A percentile compares a stretch with the other conserved stretches of the same genome.
These are phyloP conservation scores for Fusarium sp. DNA, from an alignment of 2,329 filamentous ascomycete genomes.

Conservation along the genomic window DNA sequence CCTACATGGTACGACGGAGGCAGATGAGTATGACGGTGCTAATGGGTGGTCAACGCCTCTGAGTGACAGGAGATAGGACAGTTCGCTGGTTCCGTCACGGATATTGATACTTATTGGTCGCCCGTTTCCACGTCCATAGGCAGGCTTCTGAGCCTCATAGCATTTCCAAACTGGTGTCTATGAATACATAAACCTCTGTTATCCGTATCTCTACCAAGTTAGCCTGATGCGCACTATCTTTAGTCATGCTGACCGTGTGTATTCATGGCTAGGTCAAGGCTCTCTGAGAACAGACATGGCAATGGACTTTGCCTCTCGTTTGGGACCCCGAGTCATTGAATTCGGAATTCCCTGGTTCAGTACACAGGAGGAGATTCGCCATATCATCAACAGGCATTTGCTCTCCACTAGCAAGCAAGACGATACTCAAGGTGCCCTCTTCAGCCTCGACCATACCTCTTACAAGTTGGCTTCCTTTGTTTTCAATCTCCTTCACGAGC, in stretches of 20 bases:
- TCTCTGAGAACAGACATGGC: neutral
- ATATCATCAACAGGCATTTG: neutral
- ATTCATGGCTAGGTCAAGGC: neutral
- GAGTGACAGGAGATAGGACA: neutral
- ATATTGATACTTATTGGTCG: no score
- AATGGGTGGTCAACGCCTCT: constrained; percentile 19
- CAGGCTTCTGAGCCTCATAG: no score
- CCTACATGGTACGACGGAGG: constrained; percentile 11
- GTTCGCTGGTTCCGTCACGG: no score
- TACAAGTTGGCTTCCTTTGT: neutral
- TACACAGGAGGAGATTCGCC: neutral
- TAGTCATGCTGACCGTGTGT: neutral
- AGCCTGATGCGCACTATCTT: neutral
- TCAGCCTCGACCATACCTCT: neutral
- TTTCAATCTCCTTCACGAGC: neutral
- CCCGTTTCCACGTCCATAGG: no score
- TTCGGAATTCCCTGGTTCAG: no score
- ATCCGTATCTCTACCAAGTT: neutral
- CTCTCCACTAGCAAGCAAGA: no score
- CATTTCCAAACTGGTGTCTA: no score
- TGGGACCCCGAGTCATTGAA: neutral
- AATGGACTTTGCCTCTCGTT: neutral
- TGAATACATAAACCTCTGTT: no score
- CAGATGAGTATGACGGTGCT: constrained; percentile 11
- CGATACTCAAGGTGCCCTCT: no score